Conservation (phyloP, 2,329 filamentous ascomycete species). For the Bipolaris gigantea region DNA sequence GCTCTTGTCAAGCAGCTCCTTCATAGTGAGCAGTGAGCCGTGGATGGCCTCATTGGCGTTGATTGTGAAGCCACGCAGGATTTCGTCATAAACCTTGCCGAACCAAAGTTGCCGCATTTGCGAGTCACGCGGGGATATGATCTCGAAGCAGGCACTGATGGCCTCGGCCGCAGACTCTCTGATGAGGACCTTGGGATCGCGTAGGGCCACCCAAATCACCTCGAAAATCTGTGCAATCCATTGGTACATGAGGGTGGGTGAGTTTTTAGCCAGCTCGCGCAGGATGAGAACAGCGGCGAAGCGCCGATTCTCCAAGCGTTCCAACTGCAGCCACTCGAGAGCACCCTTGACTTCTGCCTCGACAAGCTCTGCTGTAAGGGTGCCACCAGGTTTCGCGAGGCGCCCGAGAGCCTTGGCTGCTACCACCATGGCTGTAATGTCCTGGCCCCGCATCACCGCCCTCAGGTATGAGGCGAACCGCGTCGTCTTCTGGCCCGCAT, state of each 20-base stretch:
- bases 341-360: conserved; percentile 97
- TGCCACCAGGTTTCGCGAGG: conserved; percentile 87
- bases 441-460: conserved; percentile 84
- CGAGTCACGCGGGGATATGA: conserved; percentile 89
- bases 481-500: conserved; percentile 89
- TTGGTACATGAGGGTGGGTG: conserved; percentile 91
- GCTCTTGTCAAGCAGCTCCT: conserved; percentile 89
- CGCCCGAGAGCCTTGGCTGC: conserved; percentile 88
- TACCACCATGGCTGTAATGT: conserved; percentile 85
- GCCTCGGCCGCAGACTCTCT: conserved; percentile 89
- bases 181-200: conserved; percentile 88
- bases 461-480: conserved; percentile 91
- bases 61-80: conserved; percentile 72
- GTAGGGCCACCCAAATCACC: conserved; percentile 91
- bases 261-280: conserved; percentile 86
- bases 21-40: conserved; percentile 89
- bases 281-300: conserved; percentile 92
- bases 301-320: conserved; percentile 87
- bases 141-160: conserved; percentile 92
- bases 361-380: conserved; percentile 91
- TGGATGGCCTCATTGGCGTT: conserved; percentile 87
- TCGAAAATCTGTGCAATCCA: conserved; percentile 96
- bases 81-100: conserved; percentile 85
- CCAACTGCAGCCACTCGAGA: conserved; percentile 94
- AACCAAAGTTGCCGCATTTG: conserved; percentile 87